Base-by-base conservation (phyloP, 2,329 filamentous ascomycete genomes). In the Corinectria fuckeliana region DNA sequence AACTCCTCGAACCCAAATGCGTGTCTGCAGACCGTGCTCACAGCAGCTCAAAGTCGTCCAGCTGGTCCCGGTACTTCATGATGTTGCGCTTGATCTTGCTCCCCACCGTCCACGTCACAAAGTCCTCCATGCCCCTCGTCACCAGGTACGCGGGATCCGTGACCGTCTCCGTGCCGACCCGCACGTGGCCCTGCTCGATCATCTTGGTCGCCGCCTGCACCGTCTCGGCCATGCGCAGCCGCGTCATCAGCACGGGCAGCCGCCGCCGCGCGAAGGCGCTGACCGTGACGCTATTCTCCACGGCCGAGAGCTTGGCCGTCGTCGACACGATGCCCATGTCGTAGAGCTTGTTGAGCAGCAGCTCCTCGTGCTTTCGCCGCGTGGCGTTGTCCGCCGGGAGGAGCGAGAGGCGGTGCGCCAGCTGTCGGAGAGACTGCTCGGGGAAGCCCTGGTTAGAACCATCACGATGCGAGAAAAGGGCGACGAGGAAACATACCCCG, bases 21-120 rank as follows among this genome's bases (percentile, higher is more conserved):
- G n/a, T 28, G 11, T 39, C 28, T 36, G 47, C 48, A 21, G 16
- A 55, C 44, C 4, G 23, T 13, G 16, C 58, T 86, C 76, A 95
- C 70, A 96, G 80, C 73, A 97, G 80, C 80, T 98, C 94, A 73
- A 96, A 98, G 78, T 98, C 94, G 78, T 98, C 94, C 78, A 97
- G 78, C 81, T 96, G 92, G 77, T 97, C 93, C 69, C 92, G 88
- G 75, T 97, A 98, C 78, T 91, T 92, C 86, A 97, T 89, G 65
- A 97, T 96, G 74, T 93, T 95, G 74, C 91, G 86, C 89, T 96
- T 97, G 76, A 98, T 93, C 90, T 97, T 97, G 77, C 92, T 96
- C 60, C 92, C 92, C 71, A 96, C 91, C 9, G 94, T 90, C 94
- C 94, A 98, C 0, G 94, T 97, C 16, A 98, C 91, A 75, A 96